Evolutionary conservation across 768 basidiomycete genomes (phyloP).

Genomic region (Macrocybe gigantea): DNA sequence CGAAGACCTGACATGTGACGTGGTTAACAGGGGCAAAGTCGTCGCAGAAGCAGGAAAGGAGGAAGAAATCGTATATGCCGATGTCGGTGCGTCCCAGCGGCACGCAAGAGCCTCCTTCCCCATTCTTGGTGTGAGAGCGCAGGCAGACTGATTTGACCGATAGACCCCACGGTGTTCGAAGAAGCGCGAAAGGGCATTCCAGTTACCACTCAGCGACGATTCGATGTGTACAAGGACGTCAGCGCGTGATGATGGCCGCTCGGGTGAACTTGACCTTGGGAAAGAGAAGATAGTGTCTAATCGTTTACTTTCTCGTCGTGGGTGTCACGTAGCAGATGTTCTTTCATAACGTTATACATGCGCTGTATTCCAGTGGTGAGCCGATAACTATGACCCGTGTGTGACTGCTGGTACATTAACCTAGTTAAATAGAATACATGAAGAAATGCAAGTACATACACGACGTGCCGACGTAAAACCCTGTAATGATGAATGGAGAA

Average conservation of each 20-base stretch:
- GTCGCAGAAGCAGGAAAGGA: constrained; percentile 68
- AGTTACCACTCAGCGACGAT: constrained; percentile 86
- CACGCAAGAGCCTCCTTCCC: constrained; percentile 22
- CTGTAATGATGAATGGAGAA: too few relatives aligned
- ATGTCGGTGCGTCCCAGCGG: constrained; percentile 53
- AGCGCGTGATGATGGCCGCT: constrained; percentile 16
- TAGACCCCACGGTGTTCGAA: constrained; percentile 48
- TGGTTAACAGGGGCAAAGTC: constrained; percentile 57
- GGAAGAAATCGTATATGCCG: constrained; percentile 73
- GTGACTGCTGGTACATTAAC: too few relatives aligned
- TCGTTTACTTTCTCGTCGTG: too few relatives aligned
- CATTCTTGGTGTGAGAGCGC: neutral
- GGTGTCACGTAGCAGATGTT: too few relatives aligned
- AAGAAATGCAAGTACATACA: too few relatives aligned
- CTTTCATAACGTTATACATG: too few relatives aligned
- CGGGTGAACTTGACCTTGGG: too few relatives aligned
- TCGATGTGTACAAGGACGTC: constrained; percentile 88
- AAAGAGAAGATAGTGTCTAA: too few relatives aligned
- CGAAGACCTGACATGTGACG: constrained; percentile 3
- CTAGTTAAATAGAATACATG: too few relatives aligned
- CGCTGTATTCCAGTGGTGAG: too few relatives aligned
- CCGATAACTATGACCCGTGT: too few relatives aligned
- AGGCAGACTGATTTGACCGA: neutral
- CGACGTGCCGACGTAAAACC: too few relatives aligned
- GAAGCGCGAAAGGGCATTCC: constrained; percentile 81